These are phyloP conservation scores for Guadua angustifolia DNA, from an alignment of 176 grass and related monocot genomes.

Conservation along the genomic window DNA sequence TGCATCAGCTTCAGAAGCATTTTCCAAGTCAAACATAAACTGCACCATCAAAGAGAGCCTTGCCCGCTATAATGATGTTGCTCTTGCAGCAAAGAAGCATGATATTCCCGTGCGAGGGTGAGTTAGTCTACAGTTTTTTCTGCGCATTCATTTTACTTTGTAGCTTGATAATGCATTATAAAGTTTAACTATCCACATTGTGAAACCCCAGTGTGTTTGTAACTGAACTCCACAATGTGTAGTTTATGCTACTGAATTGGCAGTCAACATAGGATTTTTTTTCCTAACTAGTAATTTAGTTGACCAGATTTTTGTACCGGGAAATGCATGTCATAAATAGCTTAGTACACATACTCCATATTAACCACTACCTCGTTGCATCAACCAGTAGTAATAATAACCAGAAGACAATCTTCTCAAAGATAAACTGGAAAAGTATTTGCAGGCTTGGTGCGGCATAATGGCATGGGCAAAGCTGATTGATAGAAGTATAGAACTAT, in stretches of 20 bases:
- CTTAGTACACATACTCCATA: neutral
- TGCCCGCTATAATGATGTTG: slow-evolving; percentile 80
- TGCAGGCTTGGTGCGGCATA: neutral
- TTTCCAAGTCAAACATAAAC: slow-evolving; percentile 95
- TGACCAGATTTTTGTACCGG: neutral
- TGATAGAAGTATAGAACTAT: neutral
- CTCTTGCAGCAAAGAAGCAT: slow-evolving; percentile 69
- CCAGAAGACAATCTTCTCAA: neutral
- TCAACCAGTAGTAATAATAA: neutral
- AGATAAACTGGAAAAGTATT: neutral
- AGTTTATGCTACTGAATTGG: neutral
- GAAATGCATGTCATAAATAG: neutral
- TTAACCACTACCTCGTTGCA: neutral
- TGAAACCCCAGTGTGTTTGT: neutral
- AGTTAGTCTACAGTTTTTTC: slow-evolving; percentile 31
- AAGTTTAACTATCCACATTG: slow-evolving; percentile 8
- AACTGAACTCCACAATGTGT: neutral
- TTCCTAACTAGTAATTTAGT: neutral
- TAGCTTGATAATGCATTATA: slow-evolving; percentile 7
- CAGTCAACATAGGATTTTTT: neutral
- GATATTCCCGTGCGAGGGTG: slow-evolving; percentile 81
- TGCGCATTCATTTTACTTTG: neutral
- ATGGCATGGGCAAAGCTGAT: neutral
- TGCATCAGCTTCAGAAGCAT: slow-evolving; percentile 93
- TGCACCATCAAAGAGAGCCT: slow-evolving; percentile 87